A percentile compares a stretch with the other conserved stretches of the same genome.
These are phyloP conservation scores for Fabrea salina DNA, from an alignment of 169 alveolate species.

Conservation along the genomic window DNA sequence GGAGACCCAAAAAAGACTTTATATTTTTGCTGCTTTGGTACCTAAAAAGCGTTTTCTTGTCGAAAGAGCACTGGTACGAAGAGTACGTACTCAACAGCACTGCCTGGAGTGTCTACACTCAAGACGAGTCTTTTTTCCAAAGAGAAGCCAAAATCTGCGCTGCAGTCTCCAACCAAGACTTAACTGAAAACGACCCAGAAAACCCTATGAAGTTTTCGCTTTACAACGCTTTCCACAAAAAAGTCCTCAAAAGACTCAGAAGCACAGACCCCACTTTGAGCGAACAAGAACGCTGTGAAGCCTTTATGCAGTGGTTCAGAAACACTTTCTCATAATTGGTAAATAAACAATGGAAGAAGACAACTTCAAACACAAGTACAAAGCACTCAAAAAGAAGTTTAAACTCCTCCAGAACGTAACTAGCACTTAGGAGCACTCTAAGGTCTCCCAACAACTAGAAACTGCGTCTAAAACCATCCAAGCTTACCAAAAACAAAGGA, in stretches of 20 bases:
- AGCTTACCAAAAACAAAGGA: slow-evolving; percentile 10
- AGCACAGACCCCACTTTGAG: neutral
- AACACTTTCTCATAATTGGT: too few relatives aligned
- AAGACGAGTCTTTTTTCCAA: neutral
- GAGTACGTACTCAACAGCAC: neutral
- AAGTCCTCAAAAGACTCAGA: slow-evolving; percentile 3
- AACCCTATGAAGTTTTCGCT: neutral
- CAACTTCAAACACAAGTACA: neutral
- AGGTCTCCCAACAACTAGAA: slow-evolving; percentile 6
- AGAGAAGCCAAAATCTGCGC: neutral
- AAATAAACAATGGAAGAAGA: neutral
- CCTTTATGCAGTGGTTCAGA: slow-evolving; percentile 27
- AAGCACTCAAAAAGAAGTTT: neutral
- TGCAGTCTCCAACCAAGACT: neutral
- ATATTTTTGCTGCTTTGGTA: slow-evolving; percentile 20
- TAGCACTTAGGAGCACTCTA: too few relatives aligned
- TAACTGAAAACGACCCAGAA: neutral
- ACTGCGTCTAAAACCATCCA: neutral
- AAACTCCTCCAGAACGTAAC: neutral
- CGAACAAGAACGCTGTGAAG: slow-evolving; percentile 11
- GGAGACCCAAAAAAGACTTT: slow-evolving; percentile 28
- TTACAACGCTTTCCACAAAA: slow-evolving; percentile 24
- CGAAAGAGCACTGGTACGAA: neutral
- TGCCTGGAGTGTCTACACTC: neutral
- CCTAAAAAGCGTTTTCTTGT: neutral